Base-by-base conservation (phyloP, 352 stramenopile genomes). In the Thalassiosira exigua region DNA sequence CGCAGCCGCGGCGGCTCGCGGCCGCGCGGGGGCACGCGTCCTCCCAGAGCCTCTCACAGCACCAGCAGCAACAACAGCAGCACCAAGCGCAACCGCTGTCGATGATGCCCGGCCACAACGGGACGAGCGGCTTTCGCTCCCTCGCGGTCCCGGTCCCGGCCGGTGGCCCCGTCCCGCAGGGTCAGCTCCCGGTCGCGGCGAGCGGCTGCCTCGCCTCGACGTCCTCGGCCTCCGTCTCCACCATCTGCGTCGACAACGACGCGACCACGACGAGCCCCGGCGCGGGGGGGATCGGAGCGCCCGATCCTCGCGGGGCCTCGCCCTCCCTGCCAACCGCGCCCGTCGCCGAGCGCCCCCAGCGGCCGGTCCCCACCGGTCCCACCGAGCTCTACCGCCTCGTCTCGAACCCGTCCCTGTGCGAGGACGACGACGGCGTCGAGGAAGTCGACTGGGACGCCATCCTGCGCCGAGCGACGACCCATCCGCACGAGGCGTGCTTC, bases 401-500 rank as follows among this genome's bases (percentile, higher is more conserved):
- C 19, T 50, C 66, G 9, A 52, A 22, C 22, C 54, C 41, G 30
- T 26, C 14, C 9, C 42, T 58, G 11, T 26, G 44, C 17, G 27
- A n/a, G 41, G 27, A 30, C 24, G 36, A 44, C 7, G 36, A 44
- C 36, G 36, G 36, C 7, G 7, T 7, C 36, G 36, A 44, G 7
- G 36, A 14, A 7, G 27, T 48, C 21, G 33, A 79, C 39, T 81
- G 65, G 61, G 21, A 56, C 30, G 12, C 51, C 17, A 64, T 81
- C 0, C 65, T 81, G 11, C n/a, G 60, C 29, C 62, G 72, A 32
- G 65, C 61, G 2, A 26, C 24, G 4, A 61, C 56, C 1, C 62
- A 81, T 22, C 72, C 72, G 5, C 62, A 70, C 26, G 72, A 81
- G 48, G 72, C 72, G 21, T 81, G 72, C 48, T 67, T 68, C 56